Evolutionary conservation across 2,329 filamentous ascomycete species (phyloP), one percentile per base, ranked within the genome.

Genomic region (Thelonectria discophora): DNA sequence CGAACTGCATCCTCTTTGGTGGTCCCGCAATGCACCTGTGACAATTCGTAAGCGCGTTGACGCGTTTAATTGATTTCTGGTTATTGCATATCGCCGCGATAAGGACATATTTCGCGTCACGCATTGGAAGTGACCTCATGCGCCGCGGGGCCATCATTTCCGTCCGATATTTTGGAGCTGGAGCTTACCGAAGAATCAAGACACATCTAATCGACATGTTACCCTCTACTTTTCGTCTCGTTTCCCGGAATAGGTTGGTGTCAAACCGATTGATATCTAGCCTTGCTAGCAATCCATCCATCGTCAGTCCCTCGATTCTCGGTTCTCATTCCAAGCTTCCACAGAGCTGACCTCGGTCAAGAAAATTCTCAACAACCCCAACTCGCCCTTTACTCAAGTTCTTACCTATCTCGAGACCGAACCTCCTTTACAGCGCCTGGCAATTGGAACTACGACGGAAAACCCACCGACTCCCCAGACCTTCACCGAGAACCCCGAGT

Each of bases 401-500:
- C 81, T 91, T 30, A 85, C 85, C 43, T 85, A 86, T 65, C 85
- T 90, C 60, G 80, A 86, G 39, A 84, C 82, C 40, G 75, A 80
- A 13, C 86, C 87, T 2, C 87, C 88, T 0, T 83, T 78, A 4
- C 72, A 78, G 6, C 73, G 74, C 27, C 76, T 90, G 18, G 81
- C 87, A 13, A 84, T 91, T 62, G 88, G 88, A 50, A 85, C 81
- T 2, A 84, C 86, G 0, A 84, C 83, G 6, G 69, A 77, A 15
- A 64, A 89, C n/a, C 87, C 87, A 2, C 88, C 88, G 1, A 88
- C 86, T 0, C 86, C 88, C 3, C 76, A 79, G 40, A 83, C 85
- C 20, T 88, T 91, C 70, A 77, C 74, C 20, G 83, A 86, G 69
- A 91, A 90, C 72, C 81, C 76, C 10, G 75, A 77, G 20, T 91